phyloP scores from a whole-genome alignment of 129 eudicot genomes.

The Cynara cardunculus region DNA sequence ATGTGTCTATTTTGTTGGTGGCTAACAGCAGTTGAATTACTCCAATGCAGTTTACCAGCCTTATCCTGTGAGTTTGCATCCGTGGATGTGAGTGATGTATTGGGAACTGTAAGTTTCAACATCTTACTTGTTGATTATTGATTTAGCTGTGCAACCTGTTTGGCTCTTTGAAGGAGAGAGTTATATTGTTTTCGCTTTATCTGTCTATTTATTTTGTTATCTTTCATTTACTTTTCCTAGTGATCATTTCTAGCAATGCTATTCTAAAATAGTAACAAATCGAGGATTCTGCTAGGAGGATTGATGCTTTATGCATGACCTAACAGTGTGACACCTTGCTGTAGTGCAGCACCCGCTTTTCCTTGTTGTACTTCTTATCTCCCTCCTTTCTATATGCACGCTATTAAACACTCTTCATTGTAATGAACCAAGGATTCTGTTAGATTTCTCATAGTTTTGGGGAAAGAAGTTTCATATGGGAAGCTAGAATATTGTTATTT shows the following conservation, averaged over 20 bases:
- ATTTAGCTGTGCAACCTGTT: neutral
- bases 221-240: neutral
- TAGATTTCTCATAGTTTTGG: neutral
- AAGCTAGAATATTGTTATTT: neutral
- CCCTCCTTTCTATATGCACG: neutral
- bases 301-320: neutral
- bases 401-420: neutral
- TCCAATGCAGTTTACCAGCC: slow-evolving; percentile 77
- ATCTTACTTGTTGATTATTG: neutral
- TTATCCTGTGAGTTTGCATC: slow-evolving; percentile 99
- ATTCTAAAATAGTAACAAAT: neutral
- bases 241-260: neutral
- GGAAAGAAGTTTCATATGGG: neutral
- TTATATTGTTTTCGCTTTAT: neutral
- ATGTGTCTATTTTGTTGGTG: slow-evolving; percentile 15
- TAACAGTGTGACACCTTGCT: neutral
- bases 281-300: neutral
- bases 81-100: slow-evolving; percentile 89
- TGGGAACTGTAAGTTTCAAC: slow-evolving; percentile 86
- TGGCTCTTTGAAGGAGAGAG: neutral
- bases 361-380: neutral
- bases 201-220: neutral
- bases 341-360: neutral
- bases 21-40: slow-evolving; percentile 6
- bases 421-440: neutral